phyloP scores from a whole-genome alignment of 306 rosid genomes.

The Ceratonia siliqua region DNA sequence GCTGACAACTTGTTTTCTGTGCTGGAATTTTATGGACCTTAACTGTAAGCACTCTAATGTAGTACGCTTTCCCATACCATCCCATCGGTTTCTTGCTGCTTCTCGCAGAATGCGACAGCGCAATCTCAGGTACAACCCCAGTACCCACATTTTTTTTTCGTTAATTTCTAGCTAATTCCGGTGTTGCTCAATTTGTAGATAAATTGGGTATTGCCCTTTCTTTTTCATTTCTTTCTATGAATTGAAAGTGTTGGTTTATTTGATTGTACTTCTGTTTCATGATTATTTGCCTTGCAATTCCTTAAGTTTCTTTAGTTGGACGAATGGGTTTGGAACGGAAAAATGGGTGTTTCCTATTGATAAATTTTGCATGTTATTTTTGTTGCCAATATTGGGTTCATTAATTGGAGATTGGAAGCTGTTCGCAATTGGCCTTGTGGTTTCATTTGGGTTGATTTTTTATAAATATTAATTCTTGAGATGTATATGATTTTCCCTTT shows the following conservation, averaged over 20 bases:
- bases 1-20: slow-evolving; percentile 60
- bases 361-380: not conserved
- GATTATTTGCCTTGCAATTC: not conserved
- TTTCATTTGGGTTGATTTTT: not conserved
- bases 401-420: not conserved
- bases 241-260: not conserved
- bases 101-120: slow-evolving; percentile 66
- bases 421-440: not conserved
- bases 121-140: slow-evolving; percentile 45
- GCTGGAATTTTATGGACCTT: slow-evolving; percentile 46
- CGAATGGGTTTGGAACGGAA: not conserved
- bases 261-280: not conserved
- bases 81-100: slow-evolving; percentile 45
- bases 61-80: slow-evolving; percentile 36
- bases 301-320: not conserved
- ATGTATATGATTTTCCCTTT: not conserved
- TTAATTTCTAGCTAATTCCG: no score
- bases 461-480: not conserved
- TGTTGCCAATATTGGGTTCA: not conserved
- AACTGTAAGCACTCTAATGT: slow-evolving; percentile 27
- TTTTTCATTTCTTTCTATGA: not conserved
- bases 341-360: not conserved
- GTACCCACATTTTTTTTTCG: not conserved
- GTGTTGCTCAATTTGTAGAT: no score
- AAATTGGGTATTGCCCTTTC: not conserved